Evolutionary conservation across 768 basidiomycete species (phyloP), one percentile per base, ranked within the genome.

Genomic region (Candolleomyces efflorescens): DNA sequence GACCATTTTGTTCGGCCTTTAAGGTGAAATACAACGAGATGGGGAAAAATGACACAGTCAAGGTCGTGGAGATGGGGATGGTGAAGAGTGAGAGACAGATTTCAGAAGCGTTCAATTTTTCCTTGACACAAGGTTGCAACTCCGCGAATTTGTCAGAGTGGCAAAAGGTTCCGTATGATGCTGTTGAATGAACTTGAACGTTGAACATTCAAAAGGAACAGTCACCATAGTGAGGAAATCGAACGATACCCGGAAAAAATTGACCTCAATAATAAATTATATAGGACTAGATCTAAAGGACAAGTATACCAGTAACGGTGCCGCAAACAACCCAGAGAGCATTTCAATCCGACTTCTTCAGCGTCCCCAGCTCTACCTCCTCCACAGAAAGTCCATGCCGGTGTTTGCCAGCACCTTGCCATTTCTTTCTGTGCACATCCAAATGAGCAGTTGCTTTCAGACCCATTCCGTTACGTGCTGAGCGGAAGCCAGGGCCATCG

Each of bases 401-500:
- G 32, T 32, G 70, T 58, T 77, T 74, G 52, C 69, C 70, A 47
- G 70, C 71, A 65, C 68, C 68, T 61, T 69, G 61, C 68, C 74
- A 77, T 65, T 72, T 72, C 46, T 70, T 49, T 59, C 71, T 75
- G 65, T 77, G 77, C 59, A 68, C 70, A 61, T 56, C 70, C 60
- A 63, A 73, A 66, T 53, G 71, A 13, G 65, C 66, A 27, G 70
- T 71, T 24, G 75, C 73, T 61, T 66, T 47, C 54, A 92, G 67
- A 1, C 94, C 94, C 68, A 85, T 90, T 18, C 94, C 94, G 59
- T 89, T 78, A 55, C 83, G 78, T 4, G 76, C 83, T 4, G 91
- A 88, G 37, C 90, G 86, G 76, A 82, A 93, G 4, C 94, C 95
- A 36, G 93, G 89, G 15, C 97, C 97, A 49, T 81, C 78, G 70